Evolutionary conservation across 441 rosid species (phyloP), one percentile per base, ranked within the genome.

Genomic region (Brassica balearica): DNA sequence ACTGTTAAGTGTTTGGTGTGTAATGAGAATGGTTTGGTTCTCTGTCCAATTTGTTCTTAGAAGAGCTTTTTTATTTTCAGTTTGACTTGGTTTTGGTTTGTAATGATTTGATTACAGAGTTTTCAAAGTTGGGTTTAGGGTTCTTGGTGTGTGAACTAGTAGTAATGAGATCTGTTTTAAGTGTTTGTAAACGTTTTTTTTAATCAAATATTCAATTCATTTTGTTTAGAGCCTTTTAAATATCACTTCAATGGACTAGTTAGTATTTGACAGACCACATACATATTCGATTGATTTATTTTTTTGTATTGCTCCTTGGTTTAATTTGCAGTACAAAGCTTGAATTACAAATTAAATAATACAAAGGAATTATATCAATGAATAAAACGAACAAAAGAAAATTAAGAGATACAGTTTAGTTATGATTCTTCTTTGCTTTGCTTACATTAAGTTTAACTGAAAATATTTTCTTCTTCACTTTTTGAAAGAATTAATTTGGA

Each of bases 1-100:
- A 68, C 32, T 68, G 84, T 81, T 20, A 73, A 73, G 61, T 56
- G 61, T 56, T 56, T 56, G 61, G 61, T 17, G 61, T 56, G 61
- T 56, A 56, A 56, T 56, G 61, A 56, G 61, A 56, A 56, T 56
- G 61, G 61, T 56, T 56, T 56, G 61, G 61, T 56, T 56, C 25
- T 56, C 2, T 56, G 61, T 56, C 61, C 61, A 19, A 8, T 56
- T 56, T 56, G 61, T 6, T 56, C 59, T 55, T 55, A 55, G 9
- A 2, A 55, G 9, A 55, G 59, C 2, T 55, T 55, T 48, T 55
- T 15, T 2, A 14, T 51, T n/a, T 51, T 51, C 10, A 2, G 10
- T 55, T 55, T 41, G n/a, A 34, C 19, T 56, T 77, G 62, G 60
- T 38, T 70, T 23, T 77, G 55, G 41, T 69, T 27, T 79, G 71